These are phyloP conservation scores for Hypoxylon sp. DNA, from an alignment of 2,329 filamentous ascomycete species.

Conservation along the genomic window DNA sequence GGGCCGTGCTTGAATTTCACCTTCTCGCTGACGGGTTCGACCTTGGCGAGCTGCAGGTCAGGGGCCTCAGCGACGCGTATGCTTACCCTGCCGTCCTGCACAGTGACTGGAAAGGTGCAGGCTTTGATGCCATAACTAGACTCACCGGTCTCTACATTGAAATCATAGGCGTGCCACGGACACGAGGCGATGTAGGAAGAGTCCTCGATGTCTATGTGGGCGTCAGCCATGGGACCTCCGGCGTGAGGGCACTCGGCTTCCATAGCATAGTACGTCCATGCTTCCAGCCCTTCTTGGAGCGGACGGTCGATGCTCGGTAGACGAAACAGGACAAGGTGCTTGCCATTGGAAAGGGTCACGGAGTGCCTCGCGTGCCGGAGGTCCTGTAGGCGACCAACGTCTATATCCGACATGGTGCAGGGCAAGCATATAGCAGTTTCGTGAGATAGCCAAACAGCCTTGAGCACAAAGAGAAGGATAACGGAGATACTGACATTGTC, in stretches of 20 bases:
- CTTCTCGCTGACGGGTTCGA: conserved; percentile 56
- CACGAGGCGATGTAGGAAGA: conserved; percentile 56
- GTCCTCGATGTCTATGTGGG: conserved; percentile 56
- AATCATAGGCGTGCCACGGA: conserved; percentile 59
- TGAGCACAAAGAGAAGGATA: too few relatives aligned
- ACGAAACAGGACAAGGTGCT: conserved; percentile 55
- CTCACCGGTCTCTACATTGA: conserved; percentile 57
- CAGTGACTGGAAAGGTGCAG: conserved; percentile 54
- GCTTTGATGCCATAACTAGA: conserved; percentile 57
- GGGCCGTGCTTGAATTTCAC: conserved; percentile 52
- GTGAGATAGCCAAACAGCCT: too few relatives aligned
- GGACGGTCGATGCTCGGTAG: conserved; percentile 50
- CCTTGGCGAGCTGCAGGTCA: conserved; percentile 40
- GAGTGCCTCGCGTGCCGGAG: conserved; percentile 53
- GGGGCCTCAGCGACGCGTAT: conserved; percentile 44
- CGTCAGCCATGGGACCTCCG: conserved; percentile 55
- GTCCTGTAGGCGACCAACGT: conserved; percentile 43
- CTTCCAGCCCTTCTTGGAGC: conserved; percentile 46
- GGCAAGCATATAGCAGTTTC: too few relatives aligned
- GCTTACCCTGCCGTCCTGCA: conserved; percentile 47
- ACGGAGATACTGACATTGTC: too few relatives aligned
- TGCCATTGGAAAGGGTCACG: conserved; percentile 52
- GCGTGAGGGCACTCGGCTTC: conserved; percentile 57
- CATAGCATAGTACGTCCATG: conserved; percentile 57
- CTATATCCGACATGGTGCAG: conserved; percentile 42